These are phyloP conservation scores for Crithidia fasciculata DNA, from an alignment of 208 protist species.

Conservation along the genomic window DNA sequence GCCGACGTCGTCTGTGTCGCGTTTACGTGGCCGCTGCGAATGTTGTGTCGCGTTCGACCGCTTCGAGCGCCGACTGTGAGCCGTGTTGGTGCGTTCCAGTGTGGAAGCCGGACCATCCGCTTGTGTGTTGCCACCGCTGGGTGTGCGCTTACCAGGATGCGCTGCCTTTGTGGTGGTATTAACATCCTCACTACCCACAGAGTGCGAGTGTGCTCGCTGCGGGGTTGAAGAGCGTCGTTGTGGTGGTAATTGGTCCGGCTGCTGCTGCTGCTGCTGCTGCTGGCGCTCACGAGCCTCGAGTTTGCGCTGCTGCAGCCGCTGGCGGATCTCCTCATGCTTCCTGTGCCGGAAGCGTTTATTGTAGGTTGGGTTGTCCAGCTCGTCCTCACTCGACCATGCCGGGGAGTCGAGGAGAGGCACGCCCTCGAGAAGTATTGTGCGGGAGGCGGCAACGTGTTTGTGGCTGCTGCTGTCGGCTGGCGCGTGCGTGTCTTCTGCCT, in stretches of 20 bases:
- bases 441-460: neutral
- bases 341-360: conserved; percentile 48
- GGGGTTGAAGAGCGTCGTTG: no score
- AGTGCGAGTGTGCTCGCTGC: neutral
- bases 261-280: conserved; percentile 1
- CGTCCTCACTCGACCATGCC: conserved; percentile 56
- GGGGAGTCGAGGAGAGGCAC: conserved; percentile 49
- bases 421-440: conserved; percentile 23
- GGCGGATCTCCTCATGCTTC: conserved; percentile 37
- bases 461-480: no score
- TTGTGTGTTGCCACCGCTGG: neutral
- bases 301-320: conserved; percentile 6
- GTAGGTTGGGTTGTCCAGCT: conserved; percentile 52
- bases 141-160: neutral
- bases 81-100: conserved; percentile 2
- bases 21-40: neutral
- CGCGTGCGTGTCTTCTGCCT: no score
- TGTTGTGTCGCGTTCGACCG: neutral
- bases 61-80: neutral
- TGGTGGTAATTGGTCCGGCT: neutral
- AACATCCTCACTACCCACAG: neutral
- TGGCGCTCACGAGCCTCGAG: conserved; percentile 19
- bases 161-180: neutral
- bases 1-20: neutral
- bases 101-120: neutral